Conservation (phyloP, 768 basidiomycete species). For the Hygrophoropsis aurantiaca region DNA sequence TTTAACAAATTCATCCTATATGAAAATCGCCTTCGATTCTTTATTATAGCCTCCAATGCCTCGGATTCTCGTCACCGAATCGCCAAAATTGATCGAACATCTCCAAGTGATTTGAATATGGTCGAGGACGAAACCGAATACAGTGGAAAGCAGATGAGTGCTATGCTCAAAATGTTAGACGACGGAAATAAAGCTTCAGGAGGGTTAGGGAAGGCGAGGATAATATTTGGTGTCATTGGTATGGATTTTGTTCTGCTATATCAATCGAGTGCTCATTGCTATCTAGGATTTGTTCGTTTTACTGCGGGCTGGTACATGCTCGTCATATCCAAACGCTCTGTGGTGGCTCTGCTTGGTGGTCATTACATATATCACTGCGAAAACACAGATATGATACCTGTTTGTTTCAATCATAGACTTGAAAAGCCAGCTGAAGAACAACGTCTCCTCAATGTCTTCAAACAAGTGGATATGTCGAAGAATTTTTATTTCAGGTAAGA, state of each 20-base stretch:
- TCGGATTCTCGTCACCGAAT: constrained; percentile 87
- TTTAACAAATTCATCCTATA: constrained; percentile 89
- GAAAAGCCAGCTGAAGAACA: constrained; percentile 90
- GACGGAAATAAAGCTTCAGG: constrained; percentile 91
- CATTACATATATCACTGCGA: constrained; percentile 98
- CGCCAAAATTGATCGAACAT: constrained; percentile 89
- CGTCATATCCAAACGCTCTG: constrained; percentile 83
- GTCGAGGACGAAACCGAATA: constrained; percentile 90
- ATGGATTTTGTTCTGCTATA: constrained; percentile 11
- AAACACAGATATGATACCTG: constrained; percentile 77
- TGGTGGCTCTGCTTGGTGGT: constrained; percentile 91
- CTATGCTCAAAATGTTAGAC: constrained; percentile 91
- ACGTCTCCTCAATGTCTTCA: constrained; percentile 85
- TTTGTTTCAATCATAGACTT: constrained; percentile 76
- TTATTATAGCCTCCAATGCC: constrained; percentile 87
- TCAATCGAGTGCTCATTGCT: background rate
- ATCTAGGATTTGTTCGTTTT: constrained; percentile 83
- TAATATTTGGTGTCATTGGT: constrained; percentile 86
- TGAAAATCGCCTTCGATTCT: constrained; percentile 90
- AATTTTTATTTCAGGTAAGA: constrained; percentile 96
- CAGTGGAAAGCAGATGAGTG: constrained; percentile 84
- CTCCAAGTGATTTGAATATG: constrained; percentile 69
- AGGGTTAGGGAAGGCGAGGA: constrained; percentile 75
- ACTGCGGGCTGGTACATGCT: constrained; percentile 98
- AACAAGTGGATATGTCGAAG: constrained; percentile 97